These are phyloP conservation scores for Leishmania tarentolae DNA, from an alignment of 208 protist species.

Conservation along the genomic window DNA sequence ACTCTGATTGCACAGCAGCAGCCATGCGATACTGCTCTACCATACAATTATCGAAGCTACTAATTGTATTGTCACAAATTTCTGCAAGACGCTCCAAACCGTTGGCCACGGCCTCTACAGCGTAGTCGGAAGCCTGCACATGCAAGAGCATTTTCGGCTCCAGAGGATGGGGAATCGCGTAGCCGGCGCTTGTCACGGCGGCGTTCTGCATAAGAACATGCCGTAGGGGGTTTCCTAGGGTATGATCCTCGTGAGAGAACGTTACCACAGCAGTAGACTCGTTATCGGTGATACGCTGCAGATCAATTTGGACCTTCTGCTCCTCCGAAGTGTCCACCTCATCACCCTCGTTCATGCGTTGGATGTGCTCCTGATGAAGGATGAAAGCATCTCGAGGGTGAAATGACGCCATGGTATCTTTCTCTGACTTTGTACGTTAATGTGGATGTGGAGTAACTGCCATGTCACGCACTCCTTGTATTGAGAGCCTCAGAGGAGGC, in stretches of 20 bases:
- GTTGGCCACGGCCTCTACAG: conserved; percentile 79
- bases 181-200: conserved; percentile 87
- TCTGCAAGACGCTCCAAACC: conserved; percentile 80
- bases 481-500: neutral
- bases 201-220: conserved; percentile 94
- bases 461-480: neutral
- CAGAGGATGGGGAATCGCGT: conserved; percentile 94
- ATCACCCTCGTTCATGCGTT: conserved; percentile 88
- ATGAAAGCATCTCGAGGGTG: conserved; percentile 86
- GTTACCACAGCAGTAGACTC: conserved; percentile 80
- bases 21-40: conserved; percentile 34
- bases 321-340: conserved; percentile 91
- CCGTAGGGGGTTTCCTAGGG: conserved; percentile 91
- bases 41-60: conserved; percentile 79
- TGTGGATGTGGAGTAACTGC: neutral
- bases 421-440: neutral
- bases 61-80: conserved; percentile 80
- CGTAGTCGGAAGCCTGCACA: conserved; percentile 89
- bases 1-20: conserved; percentile 23
- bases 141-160: conserved; percentile 94
- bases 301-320: conserved; percentile 88
- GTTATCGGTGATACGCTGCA: conserved; percentile 78
- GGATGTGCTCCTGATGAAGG: conserved; percentile 86
- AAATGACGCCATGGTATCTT: conserved; percentile 51
- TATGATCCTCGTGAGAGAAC: conserved; percentile 93